These are phyloP conservation scores for Aspergillus asperescens DNA, from an alignment of 495 filamentous ascomycete species.

Conservation along the genomic window DNA sequence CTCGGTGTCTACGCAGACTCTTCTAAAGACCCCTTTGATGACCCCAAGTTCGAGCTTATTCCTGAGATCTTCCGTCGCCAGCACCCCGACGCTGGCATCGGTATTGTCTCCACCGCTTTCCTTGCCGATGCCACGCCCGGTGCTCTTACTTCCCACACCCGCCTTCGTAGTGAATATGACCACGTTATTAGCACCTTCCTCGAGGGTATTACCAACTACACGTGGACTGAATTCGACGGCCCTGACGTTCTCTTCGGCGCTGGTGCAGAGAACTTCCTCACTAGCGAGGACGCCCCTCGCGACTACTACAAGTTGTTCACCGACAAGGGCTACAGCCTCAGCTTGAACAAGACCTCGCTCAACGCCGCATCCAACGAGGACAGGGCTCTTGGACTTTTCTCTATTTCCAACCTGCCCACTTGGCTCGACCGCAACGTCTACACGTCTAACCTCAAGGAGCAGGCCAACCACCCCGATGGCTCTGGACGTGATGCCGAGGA, in stretches of 20 bases:
- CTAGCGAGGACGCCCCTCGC: slow-evolving; percentile 35
- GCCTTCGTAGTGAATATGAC: slow-evolving; percentile 56
- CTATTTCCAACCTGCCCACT: slow-evolving; percentile 57
- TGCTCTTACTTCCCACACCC: slow-evolving; percentile 60
- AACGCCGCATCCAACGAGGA: slow-evolving; percentile 42
- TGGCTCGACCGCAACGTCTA: slow-evolving; percentile 74
- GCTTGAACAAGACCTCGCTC: slow-evolving; percentile 61
- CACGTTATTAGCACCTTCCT: slow-evolving; percentile 57
- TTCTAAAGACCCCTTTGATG: slow-evolving; percentile 58
- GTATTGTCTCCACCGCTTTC: slow-evolving; percentile 61
- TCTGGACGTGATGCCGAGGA: slow-evolving; percentile 53
- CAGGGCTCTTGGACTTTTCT: slow-evolving; percentile 66
- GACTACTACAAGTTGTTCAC: slow-evolving; percentile 65
- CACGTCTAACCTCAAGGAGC: slow-evolving; percentile 51
- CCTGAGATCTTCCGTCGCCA: slow-evolving; percentile 63
- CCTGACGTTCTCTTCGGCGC: slow-evolving; percentile 70
- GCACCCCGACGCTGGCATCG: slow-evolving; percentile 46
- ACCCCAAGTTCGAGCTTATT: slow-evolving; percentile 75
- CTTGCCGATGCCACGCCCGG: slow-evolving; percentile 70
- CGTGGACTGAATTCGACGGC: slow-evolving; percentile 61
- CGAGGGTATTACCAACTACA: slow-evolving; percentile 54
- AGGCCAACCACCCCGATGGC: slow-evolving; percentile 59
- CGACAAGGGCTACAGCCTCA: slow-evolving; percentile 59
- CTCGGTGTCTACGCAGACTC: slow-evolving; percentile 70
- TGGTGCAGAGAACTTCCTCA: slow-evolving; percentile 66